A percentile compares a stretch with the other conserved stretches of the same genome.
phyloP scores from a whole-genome alignment of 1,139 yeast species.

The Yamadazyma diospyri region DNA sequence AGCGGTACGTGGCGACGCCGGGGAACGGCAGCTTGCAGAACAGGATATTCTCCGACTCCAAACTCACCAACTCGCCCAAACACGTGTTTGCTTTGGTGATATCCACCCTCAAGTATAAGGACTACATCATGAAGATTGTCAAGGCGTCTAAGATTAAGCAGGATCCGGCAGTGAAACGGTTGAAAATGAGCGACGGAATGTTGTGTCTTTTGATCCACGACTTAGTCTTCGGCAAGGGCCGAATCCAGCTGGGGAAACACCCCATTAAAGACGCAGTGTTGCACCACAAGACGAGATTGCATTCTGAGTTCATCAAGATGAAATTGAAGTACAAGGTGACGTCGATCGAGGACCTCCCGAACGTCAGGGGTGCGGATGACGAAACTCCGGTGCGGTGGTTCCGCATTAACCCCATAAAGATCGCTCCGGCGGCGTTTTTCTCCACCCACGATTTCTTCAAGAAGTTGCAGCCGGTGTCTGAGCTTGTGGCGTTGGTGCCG shows the following conservation, averaged over 20 bases:
- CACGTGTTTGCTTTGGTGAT: conserved; percentile 81
- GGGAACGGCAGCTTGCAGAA: conserved; percentile 51
- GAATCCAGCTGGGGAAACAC: conserved; percentile 88
- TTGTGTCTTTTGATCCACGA: conserved; percentile 76
- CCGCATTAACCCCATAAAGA: conserved; percentile 60
- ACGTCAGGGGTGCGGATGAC: conserved; percentile 35
- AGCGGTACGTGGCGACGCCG: conserved; percentile 33
- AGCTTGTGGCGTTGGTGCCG: conserved; percentile 44
- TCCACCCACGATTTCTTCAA: conserved; percentile 37
- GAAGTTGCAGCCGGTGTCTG: conserved; percentile 45
- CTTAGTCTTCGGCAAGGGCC: conserved; percentile 66
- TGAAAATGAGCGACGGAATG: conserved; percentile 43
- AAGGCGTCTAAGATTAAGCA: conserved; percentile 62
- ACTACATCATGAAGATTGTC: conserved; percentile 58
- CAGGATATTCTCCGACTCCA: conserved; percentile 55
- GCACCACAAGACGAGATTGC: conserved; percentile 72
- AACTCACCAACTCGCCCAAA: conserved; percentile 49
- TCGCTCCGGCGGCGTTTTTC: conserved; percentile 38
- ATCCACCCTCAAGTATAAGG: conserved; percentile 70
- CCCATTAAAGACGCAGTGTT: conserved; percentile 80
- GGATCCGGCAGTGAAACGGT: conserved; percentile 28
- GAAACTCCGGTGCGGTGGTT: conserved; percentile 90
- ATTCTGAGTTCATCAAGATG: conserved; percentile 76
- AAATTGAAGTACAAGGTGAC: conserved; percentile 65
- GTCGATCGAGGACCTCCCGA: conserved; percentile 31